phyloP scores from a whole-genome alignment of 208 protist genomes.

The Polymyxa betae region DNA sequence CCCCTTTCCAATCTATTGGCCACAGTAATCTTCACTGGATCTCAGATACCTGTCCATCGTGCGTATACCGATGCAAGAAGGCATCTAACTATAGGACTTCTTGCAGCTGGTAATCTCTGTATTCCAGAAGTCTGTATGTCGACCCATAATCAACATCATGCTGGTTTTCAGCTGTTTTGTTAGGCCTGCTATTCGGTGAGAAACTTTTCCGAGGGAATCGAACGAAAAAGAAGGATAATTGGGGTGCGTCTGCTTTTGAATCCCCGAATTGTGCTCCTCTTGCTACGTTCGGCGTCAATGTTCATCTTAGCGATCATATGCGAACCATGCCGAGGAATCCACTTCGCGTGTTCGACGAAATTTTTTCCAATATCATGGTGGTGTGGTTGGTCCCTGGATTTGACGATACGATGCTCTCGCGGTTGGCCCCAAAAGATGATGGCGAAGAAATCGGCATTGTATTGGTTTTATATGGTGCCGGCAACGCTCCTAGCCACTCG shows the following conservation, averaged over 20 bases:
- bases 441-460: slow-evolving; percentile 25
- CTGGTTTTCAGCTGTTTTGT: neutral
- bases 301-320: neutral
- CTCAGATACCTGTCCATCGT: slow-evolving; percentile 43
- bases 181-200: slow-evolving; percentile 40
- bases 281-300: slow-evolving; percentile 36
- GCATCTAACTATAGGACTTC: slow-evolving; percentile 27
- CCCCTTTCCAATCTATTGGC: neutral
- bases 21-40: slow-evolving; percentile 52
- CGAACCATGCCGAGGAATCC: neutral
- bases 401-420: slow-evolving; percentile 6
- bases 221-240: slow-evolving; percentile 50
- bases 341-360: slow-evolving; percentile 43
- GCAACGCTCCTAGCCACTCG: slow-evolving; percentile 7
- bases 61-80: slow-evolving; percentile 44
- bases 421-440: slow-evolving; percentile 29
- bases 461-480: neutral
- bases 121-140: slow-evolving; percentile 54
- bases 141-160: neutral
- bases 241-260: slow-evolving; percentile 42
- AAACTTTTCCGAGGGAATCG: slow-evolving; percentile 55
- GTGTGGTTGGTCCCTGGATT: slow-evolving; percentile 53
- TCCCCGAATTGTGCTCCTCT: slow-evolving; percentile 36
- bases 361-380: slow-evolving; percentile 51
- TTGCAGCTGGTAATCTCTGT: slow-evolving; percentile 16